Base-by-base conservation (phyloP, 2,329 filamentous ascomycete genomes). In the Pseudocercospora cruenta region DNA sequence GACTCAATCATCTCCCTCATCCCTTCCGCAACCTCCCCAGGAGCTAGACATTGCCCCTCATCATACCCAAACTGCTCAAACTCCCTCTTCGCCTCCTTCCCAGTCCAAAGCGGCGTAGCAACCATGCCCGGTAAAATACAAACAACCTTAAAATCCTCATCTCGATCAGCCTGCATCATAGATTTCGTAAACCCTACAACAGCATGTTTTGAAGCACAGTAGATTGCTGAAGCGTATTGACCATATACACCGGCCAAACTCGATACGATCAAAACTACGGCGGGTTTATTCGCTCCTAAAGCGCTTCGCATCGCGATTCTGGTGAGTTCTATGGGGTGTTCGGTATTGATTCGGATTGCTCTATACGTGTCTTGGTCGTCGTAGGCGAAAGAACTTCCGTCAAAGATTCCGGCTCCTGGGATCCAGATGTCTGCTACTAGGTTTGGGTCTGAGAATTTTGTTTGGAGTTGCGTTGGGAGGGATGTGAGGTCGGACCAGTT, bases 291-390 rank as follows among this genome's bases (percentile, higher is more conserved):
- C 1, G 70, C 70, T 1, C 66, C 58, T 1, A 78, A 66, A n/a
- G 75, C 68, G 14, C 69, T 70, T 1, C 74, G 69, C 58, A 80
- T 78, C 7, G 77, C 78, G 31, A 81, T 78, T 2, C 79, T 70
- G 0, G 79, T 75, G n/a, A 81, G 71, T 64, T 81, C 80, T 28
- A 80, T 74, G 2, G 78, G 78, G 65, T 81, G 79, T 54, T 74
- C 74, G 19, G 76, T 65, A 66, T 81, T 80, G 69, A 80, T 77
- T 6, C 73, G 69, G 28, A 80, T 60, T 3, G 69, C 49, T 16
- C 69, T 67, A 68, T 79, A 80, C 39, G 64, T 33, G 31, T 76
- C 72, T 19, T 77, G 72, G 3, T 71, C 69, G 3, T 81, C 78
- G 51, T 77, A 67, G 74, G 78, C 77, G 71, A 79, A 80, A 55